Conservation (phyloP, 2,329 filamentous ascomycete species). For the Neodidymelliopsis sp. region DNA sequence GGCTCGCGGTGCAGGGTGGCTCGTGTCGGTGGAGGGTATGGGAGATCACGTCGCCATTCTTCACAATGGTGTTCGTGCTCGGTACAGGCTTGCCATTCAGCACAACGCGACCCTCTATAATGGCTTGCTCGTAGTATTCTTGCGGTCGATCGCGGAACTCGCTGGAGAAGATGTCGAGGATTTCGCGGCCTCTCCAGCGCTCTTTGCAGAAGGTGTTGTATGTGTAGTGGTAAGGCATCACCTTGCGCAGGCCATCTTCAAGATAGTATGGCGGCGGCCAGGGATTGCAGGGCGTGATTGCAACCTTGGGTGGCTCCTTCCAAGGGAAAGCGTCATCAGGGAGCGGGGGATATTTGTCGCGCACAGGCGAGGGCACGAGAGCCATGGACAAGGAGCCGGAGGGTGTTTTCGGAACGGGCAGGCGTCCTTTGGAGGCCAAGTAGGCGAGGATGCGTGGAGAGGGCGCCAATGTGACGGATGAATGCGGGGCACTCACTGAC, state of each 20-base stretch:
- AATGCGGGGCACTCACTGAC: slow-evolving; percentile 14
- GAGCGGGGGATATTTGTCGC: slow-evolving; percentile 41
- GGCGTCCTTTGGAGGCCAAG: slow-evolving; percentile 57
- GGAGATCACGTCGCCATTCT: slow-evolving; percentile 89
- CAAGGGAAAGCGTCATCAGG: slow-evolving; percentile 48
- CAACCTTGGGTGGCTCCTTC: slow-evolving; percentile 57
- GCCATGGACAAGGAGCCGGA: slow-evolving; percentile 53
- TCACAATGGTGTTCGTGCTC: slow-evolving; percentile 72
- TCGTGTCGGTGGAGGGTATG: slow-evolving; percentile 96
- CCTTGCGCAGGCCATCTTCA: slow-evolving; percentile 81
- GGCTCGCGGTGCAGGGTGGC: slow-evolving; percentile 83
- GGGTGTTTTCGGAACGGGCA: slow-evolving; percentile 32
- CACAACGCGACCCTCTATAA: slow-evolving; percentile 78
- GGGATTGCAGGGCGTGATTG: slow-evolving; percentile 58
- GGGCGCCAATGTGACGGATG: slow-evolving; percentile 37
- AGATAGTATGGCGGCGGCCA: slow-evolving; percentile 80
- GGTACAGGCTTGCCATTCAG: slow-evolving; percentile 78
- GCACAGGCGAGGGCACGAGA: slow-evolving; percentile 45
- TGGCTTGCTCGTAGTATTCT: slow-evolving; percentile 84
- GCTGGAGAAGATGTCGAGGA: slow-evolving; percentile 87
- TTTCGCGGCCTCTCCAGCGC: slow-evolving; percentile 81
- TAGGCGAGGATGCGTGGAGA: slow-evolving; percentile 61
- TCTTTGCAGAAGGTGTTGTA: slow-evolving; percentile 97
- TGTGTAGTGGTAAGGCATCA: slow-evolving; percentile 87
- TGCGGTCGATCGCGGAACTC: slow-evolving; percentile 90